A percentile compares a stretch with the other conserved stretches of the same genome.
Conservation (phyloP, 768 basidiomycete species). For the Boletus sensibilis region DNA sequence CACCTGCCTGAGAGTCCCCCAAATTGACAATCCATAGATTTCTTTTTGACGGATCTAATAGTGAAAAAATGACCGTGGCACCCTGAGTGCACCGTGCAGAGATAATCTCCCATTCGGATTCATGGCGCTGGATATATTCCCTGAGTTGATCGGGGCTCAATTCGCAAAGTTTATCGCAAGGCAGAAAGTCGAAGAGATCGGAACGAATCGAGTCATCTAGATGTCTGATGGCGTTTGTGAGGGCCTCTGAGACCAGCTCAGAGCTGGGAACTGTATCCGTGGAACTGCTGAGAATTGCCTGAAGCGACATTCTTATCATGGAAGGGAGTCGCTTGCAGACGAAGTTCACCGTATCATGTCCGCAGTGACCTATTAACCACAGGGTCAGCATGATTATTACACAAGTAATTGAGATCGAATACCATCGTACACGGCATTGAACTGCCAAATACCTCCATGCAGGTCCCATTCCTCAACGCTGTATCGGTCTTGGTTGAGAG, state of each 20-base stretch:
- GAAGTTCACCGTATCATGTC: constrained; percentile 48
- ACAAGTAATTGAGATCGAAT: constrained; percentile 4
- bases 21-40: constrained; percentile 36
- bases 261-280: constrained; percentile 24
- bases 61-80: constrained; percentile 32
- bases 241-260: constrained; percentile 38
- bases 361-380: constrained; percentile 42
- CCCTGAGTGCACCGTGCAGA: constrained; percentile 36
- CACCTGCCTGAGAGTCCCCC: constrained; percentile 38
- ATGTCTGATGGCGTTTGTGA: constrained; percentile 38
- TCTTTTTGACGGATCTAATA: constrained; percentile 28
- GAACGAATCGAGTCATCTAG: constrained; percentile 45
- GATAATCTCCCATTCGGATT: constrained; percentile 37
- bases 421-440: constrained; percentile 49
- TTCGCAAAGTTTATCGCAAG: constrained; percentile 34
- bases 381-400: constrained; percentile 27
- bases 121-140: constrained; percentile 37
- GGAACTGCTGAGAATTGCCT: constrained; percentile 31
- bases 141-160: constrained; percentile 41
- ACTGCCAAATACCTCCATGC: constrained; percentile 41
- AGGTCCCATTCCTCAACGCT: constrained; percentile 42
- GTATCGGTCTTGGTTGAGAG: constrained; percentile 43
- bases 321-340: constrained; percentile 40
- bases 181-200: constrained; percentile 45
- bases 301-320: constrained; percentile 41